phyloP scores from a whole-genome alignment of 257 asterid genomes.

The Nyctanthes arbortristis region DNA sequence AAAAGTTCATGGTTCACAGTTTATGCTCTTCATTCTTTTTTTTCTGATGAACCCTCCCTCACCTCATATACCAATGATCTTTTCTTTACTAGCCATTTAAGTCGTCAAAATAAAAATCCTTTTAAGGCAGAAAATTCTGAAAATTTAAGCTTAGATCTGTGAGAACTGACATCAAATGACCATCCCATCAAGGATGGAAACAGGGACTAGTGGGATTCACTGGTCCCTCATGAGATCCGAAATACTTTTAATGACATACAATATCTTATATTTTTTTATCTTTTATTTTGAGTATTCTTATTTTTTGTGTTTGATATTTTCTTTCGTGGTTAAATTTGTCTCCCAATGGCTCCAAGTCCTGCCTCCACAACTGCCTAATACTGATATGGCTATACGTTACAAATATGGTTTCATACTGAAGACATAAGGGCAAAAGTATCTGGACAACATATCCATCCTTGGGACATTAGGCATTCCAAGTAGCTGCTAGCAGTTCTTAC shows the following conservation, averaged over 20 bases:
- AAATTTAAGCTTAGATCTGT: neutral
- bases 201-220: neutral
- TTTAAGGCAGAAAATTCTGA: neutral
- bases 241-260: neutral
- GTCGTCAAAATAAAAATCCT: conserved; percentile 1
- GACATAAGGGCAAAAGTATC: no score
- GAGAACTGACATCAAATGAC: neutral
- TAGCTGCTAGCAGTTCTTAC: neutral
- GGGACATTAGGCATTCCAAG: neutral
- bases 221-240: neutral
- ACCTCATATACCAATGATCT: conserved; percentile 5
- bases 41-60: neutral
- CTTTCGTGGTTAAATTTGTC: no score
- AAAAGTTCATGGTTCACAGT: neutral
- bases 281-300: no score
- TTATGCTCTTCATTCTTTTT: conserved; percentile 4
- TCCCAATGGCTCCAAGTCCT: no score
- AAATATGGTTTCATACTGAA: no score
- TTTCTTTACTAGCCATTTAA: conserved; percentile 2
- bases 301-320: no score
- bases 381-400: no score
- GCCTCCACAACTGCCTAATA: no score
- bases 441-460: no score
- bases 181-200: neutral
- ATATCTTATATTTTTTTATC: no score